Evolutionary conservation across 2,329 filamentous ascomycete genomes (phyloP), one percentile per base, ranked within the genome.

Genomic region (Fusarium piperis): DNA sequence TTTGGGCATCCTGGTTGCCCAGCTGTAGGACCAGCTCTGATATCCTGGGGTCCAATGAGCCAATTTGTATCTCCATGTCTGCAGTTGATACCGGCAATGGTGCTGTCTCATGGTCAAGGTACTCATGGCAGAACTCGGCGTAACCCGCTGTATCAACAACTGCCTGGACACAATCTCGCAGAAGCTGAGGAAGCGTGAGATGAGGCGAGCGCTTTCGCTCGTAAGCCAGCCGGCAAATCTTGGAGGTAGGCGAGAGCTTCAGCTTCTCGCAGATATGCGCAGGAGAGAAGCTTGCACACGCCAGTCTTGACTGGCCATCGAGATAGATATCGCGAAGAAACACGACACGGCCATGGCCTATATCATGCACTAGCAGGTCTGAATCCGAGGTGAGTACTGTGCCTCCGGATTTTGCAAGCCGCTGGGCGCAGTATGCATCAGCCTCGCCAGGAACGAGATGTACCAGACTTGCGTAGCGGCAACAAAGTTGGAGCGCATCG

Each of bases 371-470:
- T 1, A 97, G 83, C 10, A 98, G 85, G 77, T 98, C 95, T 0
- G 94, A 97, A 76, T 98, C 95, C n/a, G 90, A 91, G 0, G 94
- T 97, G 8, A 98, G 81, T 15, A 94, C 86, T 2, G 85, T 83
- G 1, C 88, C 89, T 2, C 86, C 84, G 32, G 84, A 77, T 3
- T 82, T 69, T n/a, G 84, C 85, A 8, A 93, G 86, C 59, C 90
- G 85, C 15, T 86, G 81, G 4, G 94, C 94, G 78, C 94, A 97
- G 81, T 90, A 96, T 26, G 86, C 81, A 78, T 98, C 95, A 1
- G 95, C 95, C 81, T 98, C 95, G 1, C 93, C 94, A 0, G 94
- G 90, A 0, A 97, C 91, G 13, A 96, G 85, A 26, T 85, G 81
- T 10, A 83, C 84, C 48, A 85, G 77, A 66, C 68, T 75, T 6